Base-by-base conservation (phyloP, 768 basidiomycete genomes). In the Boletus pseudo-olivaceus region DNA sequence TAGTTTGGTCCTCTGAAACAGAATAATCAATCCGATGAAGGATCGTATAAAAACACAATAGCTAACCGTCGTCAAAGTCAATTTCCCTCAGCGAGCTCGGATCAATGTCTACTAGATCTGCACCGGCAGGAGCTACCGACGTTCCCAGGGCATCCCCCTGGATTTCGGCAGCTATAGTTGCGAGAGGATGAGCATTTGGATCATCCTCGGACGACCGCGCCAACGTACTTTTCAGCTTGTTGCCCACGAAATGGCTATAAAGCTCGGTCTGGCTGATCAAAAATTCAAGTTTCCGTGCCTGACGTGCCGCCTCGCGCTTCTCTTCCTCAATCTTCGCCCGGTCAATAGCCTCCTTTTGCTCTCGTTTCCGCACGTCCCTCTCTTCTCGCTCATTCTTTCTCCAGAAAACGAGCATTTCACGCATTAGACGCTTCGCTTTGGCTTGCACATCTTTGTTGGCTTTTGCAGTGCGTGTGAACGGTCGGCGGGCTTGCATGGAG, bases 231-330 rank as follows among this genome's bases (percentile, higher is more conserved):
- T 91, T 91, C 49, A 93, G 81, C 74, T 98, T 98, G 73, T 86
- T 97, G 32, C 96, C 96, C 54, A 99, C 94, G 80, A 99, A 98
- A 75, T 99, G 97, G 61, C 92, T 94, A 73, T 98, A 99, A 8
- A 98, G 81, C 69, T 99, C 97, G 4, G 97, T 98, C 72, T 98
- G 96, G 55, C 92, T 98, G 71, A 99, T 94, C 72, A 99, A 77
- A 75, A 98, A 99, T 74, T 99, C 97, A 26, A 99, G 83, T 71
- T 98, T 98, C 61, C 96, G 82, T 12, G 94, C 92, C 70, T 96
- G 93, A 48, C 97, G 79, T 37, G 94, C 89, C 12, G 90, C 88
- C 72, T 99, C 97, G 39, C 96, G 82, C 66, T 85, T 90, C 73
- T 97, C 93, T 69, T 96, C 94, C 70, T 96, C 93, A 32, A 91